A percentile compares a stretch with the other conserved stretches of the same genome.
These are phyloP conservation scores for Aquanectria penicillioides DNA, from an alignment of 2,329 filamentous ascomycete species.

Conservation along the genomic window DNA sequence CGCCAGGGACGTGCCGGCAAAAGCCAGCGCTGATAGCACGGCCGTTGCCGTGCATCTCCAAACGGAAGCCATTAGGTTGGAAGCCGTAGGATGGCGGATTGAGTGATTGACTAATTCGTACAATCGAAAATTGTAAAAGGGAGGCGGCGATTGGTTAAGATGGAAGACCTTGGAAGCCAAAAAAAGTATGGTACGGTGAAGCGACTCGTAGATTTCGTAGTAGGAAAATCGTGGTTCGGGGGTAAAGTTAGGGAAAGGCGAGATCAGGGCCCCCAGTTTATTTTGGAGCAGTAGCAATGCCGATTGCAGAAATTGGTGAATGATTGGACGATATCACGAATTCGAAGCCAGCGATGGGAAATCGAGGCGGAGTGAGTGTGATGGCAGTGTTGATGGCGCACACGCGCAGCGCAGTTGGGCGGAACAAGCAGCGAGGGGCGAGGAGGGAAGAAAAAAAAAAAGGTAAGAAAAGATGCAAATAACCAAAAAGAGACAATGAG, in stretches of 20 bases:
- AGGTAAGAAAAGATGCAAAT: background rate
- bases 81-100: background rate
- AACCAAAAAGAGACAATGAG: background rate
- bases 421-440: background rate
- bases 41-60: constrained; percentile 14
- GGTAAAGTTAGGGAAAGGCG: too few species aligned
- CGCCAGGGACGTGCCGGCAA: constrained; percentile 29
- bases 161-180: too few species aligned
- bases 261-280: too few species aligned
- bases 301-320: too few species aligned
- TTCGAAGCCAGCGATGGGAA: too few species aligned
- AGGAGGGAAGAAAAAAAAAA: background rate
- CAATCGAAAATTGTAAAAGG: background rate
- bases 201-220: too few species aligned
- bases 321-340: constrained; percentile 17
- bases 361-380: too few species aligned
- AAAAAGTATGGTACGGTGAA: too few species aligned
- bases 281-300: too few species aligned
- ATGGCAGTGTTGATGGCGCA: background rate
- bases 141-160: background rate
- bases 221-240: too few species aligned
- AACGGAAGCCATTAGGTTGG: constrained; percentile 18
- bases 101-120: background rate
- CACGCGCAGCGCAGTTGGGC: background rate
- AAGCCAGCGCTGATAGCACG: constrained; percentile 7